Evolutionary conservation across 192 early-diverging fungal species (phyloP), one percentile per base, ranked within the genome.

Genomic region (Dissophora ornata): DNA sequence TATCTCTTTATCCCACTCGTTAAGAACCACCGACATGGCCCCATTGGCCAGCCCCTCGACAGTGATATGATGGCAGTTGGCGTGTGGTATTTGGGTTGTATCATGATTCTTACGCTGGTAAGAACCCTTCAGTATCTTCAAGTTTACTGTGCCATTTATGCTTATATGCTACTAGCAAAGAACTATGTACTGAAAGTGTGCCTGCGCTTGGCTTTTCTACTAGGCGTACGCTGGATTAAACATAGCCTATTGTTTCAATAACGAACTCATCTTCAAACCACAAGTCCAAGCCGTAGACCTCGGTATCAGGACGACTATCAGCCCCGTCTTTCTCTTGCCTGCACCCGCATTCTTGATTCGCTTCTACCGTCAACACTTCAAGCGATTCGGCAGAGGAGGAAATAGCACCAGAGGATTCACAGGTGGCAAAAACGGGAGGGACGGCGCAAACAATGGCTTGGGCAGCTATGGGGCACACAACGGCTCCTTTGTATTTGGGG

Each of bases 1-100:
- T 77, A 62, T 32, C 62, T 77, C 52, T 77, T 77, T 46, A 53
- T 77, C 15, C 73, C 73, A 24, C 40, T 77, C 12, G 28, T 77
- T 25, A 47, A 34, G 19, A 48, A 62, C 38, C 60, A 71, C 50
- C 59, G 52, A 33, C 40, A 55, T 24, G 59, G 63, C 3, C 40
- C 58, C 28, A 50, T 77, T 12, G 60, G 44, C 26, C 42, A 60
- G 3, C 69, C 60, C 2, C 19, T 61, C 12, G 73, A 67, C 29
- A 57, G 57, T 40, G 59, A 77, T 34, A 67, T 61, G 53, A 62
- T 62, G 38, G 73, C 73, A 9, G 51, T 77, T 16, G 73, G 73
- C 2, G 51, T 67, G 13, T 77, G 73, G 73, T 77, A 77, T 24
- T 38, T 77, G 21, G 33, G 48, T 16, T 62, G 57, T 38, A 18